phyloP scores from a whole-genome alignment of 768 basidiomycete species.

The Rhodotorula graminis region DNA sequence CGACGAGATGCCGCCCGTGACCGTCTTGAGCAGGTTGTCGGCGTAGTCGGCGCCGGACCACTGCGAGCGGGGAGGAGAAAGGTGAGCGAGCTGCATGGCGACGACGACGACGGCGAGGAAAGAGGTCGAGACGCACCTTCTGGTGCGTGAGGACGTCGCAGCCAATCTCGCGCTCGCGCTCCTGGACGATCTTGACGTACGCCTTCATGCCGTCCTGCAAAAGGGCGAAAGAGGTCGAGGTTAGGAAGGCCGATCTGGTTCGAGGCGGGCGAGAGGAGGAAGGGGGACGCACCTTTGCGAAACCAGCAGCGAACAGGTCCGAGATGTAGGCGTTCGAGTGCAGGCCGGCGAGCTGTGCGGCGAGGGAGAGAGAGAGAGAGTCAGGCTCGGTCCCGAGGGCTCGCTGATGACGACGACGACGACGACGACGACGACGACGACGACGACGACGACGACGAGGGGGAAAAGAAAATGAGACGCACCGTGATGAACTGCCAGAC shows the following conservation, averaged over 20 bases:
- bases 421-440: not conserved
- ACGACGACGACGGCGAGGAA: conserved; percentile 53
- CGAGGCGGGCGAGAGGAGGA: conserved; percentile 41
- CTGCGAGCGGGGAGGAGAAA: conserved; percentile 64
- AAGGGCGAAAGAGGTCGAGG: not conserved
- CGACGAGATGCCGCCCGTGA: conserved; percentile 93
- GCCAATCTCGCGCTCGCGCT: conserved; percentile 84
- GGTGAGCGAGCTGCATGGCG: conserved; percentile 82
- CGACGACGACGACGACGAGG: not conserved
- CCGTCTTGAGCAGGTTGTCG: conserved; percentile 81
- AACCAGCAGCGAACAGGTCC: conserved; percentile 81
- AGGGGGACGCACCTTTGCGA: conserved; percentile 42
- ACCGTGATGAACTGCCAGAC: conserved; percentile 99
- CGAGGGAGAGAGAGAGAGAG: conserved; percentile 1
- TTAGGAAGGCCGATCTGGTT: not conserved
- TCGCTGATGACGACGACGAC: not conserved
- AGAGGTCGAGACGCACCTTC: conserved; percentile 47
- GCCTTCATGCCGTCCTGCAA: conserved; percentile 91
- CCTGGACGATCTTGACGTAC: conserved; percentile 89
- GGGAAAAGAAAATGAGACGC: conserved; percentile 47
- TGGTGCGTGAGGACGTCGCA: conserved; percentile 98
- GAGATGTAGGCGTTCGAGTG: conserved; percentile 97
- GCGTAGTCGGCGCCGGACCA: conserved; percentile 89
- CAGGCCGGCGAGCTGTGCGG: conserved; percentile 75
- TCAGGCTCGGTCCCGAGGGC: conserved; percentile 16